phyloP scores from a whole-genome alignment of 495 filamentous ascomycete species.

The Haplographium delicatum region DNA sequence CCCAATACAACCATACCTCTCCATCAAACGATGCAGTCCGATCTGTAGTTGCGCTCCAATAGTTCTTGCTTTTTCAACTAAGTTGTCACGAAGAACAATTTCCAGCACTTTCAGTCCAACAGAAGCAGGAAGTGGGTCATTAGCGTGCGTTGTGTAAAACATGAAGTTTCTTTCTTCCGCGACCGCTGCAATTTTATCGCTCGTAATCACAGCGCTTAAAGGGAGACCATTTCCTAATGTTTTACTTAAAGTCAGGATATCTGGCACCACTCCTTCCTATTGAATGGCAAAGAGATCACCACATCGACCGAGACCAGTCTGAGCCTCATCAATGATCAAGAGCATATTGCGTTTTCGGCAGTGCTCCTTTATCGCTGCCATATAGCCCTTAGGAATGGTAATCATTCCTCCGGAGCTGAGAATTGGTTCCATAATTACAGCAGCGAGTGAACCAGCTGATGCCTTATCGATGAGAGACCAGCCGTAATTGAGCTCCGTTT shows the following conservation, averaged over 20 bases:
- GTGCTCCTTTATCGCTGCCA: constrained; percentile 52
- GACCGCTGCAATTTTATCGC: constrained; percentile 46
- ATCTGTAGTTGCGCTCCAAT: constrained; percentile 44
- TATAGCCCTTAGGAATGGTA: constrained; percentile 59
- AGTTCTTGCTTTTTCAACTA: constrained; percentile 43
- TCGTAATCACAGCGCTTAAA: constrained; percentile 51
- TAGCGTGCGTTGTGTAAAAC: constrained; percentile 57
- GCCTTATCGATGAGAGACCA: constrained; percentile 63
- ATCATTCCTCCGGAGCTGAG: constrained; percentile 47
- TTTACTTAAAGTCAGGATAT: constrained; percentile 63
- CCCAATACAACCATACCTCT: constrained; percentile 48
- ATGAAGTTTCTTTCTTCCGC: constrained; percentile 48
- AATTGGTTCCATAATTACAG: constrained; percentile 70
- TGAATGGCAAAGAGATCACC: constrained; percentile 63
- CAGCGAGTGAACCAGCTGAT: constrained; percentile 58
- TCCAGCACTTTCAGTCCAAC: constrained; percentile 54
- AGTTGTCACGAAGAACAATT: constrained; percentile 49
- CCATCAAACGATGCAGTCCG: constrained; percentile 37
- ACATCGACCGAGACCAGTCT: constrained; percentile 70
- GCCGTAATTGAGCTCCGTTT: constrained; percentile 64
- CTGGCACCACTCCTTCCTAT: constrained; percentile 54
- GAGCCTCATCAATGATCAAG: constrained; percentile 69
- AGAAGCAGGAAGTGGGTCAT: constrained; percentile 54
- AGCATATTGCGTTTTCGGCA: constrained; percentile 62
- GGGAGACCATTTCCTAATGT: constrained; percentile 58